Evolutionary conservation across 116 monocot species (phyloP), one percentile per base, ranked within the genome.

Genomic region (Trichopus zeylanicus): DNA sequence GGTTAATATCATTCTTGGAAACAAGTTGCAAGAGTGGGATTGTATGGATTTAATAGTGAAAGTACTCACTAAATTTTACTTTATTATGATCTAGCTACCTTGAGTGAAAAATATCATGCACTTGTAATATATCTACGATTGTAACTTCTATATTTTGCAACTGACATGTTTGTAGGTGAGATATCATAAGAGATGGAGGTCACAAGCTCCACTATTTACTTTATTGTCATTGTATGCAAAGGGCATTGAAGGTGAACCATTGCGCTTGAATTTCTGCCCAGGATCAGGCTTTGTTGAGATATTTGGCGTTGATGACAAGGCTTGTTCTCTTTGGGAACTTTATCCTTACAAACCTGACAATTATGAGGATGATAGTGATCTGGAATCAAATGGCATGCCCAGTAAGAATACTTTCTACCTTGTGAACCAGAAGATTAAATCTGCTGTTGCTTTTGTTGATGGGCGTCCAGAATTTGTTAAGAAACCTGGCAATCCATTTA

Each of bases 401-500:
- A 19, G 56, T 29, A 60, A 60, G 48, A 83, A 75, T 68, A 72
- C 80, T 37, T 88, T 88, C 59, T 67, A 93, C 59, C 66, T 93
- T 62, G 70, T 88, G 52, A 93, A 93, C 62, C 53, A 63, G 63
- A 93, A 88, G 61, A 88, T 67, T 70, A 62, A 73, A 28, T 78
- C 55, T 70, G 66, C 69, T 46, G 64, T 93, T 78, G 72, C 85
- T 56, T 88, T 93, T 68, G 72, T 85, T 65, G 89, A 88, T 66
- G 93, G 79, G 22, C 42, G 75, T 51, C 89, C 75, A 28, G 89
- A 88, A 55, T 88, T 88, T 80, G 93, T 88, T 35, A 84, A 85
- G 57, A 93, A 83, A 58, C 93, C 93, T 23, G 93, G 93, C 32
- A 85, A 77, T 77, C 82, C 81, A 67, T 74, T 93, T 31, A 88